phyloP scores from a whole-genome alignment of 1,284 basidiomycete species.

The Earliella scabrosa region DNA sequence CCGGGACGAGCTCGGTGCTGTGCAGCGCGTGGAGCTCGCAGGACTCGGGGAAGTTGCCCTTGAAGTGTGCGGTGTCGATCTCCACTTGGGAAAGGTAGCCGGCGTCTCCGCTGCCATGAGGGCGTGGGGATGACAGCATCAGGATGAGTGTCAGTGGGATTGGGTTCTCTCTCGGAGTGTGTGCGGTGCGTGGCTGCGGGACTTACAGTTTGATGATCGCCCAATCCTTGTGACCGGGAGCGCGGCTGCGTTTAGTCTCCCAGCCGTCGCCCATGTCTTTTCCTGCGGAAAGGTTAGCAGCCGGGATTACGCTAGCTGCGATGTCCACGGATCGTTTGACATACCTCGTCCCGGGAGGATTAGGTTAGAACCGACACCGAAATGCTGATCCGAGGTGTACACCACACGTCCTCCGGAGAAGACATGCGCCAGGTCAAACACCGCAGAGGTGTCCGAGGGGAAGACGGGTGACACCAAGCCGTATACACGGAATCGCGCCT shows the following conservation, averaged over 20 bases:
- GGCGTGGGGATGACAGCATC: slow-evolving; percentile 39
- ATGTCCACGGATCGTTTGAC: slow-evolving; percentile 7
- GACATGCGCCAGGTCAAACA: slow-evolving; percentile 89
- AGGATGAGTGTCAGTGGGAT: slow-evolving; percentile 1
- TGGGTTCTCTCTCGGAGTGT: too few species aligned
- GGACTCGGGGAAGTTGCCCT: slow-evolving; percentile 94
- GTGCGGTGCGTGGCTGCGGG: too few species aligned
- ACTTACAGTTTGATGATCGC: slow-evolving; percentile 87
- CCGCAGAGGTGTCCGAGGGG: slow-evolving; percentile 50
- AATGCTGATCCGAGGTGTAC: slow-evolving; percentile 90
- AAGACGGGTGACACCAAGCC: slow-evolving; percentile 75
- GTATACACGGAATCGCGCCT: slow-evolving; percentile 90
- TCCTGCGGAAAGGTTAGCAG: slow-evolving; percentile 30
- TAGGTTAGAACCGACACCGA: slow-evolving; percentile 90
- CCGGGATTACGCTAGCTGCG: slow-evolving; percentile 10
- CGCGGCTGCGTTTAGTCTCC: slow-evolving; percentile 93
- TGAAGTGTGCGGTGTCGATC: slow-evolving; percentile 95
- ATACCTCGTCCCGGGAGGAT: slow-evolving; percentile 87
- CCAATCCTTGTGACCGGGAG: slow-evolving; percentile 87
- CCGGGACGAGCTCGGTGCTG: slow-evolving; percentile 47
- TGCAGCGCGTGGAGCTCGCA: slow-evolving; percentile 80
- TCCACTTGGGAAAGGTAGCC: slow-evolving; percentile 82
- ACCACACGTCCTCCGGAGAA: slow-evolving; percentile 88
- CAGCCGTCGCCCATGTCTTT: slow-evolving; percentile 98
- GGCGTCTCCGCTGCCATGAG: slow-evolving; percentile 27